Evolutionary conservation across 306 rosid species (phyloP).

Genomic region (Oxytropis ochrocephala): DNA sequence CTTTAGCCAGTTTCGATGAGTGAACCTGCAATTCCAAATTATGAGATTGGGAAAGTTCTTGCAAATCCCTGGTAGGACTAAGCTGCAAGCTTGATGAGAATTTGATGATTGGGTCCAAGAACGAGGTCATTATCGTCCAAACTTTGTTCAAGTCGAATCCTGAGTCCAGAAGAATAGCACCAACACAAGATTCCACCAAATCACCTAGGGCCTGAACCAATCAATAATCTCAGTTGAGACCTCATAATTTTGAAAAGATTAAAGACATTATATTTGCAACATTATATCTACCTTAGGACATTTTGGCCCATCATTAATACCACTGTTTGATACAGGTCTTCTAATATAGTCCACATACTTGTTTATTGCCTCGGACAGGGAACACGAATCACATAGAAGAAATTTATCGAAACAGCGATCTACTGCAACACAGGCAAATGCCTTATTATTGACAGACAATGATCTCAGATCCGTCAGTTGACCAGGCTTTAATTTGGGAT

Average conservation of each 20-base stretch:
- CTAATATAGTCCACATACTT: constrained; percentile 43
- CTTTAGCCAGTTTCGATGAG: constrained; percentile 23
- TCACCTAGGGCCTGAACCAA: constrained; percentile 81
- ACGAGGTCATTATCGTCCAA: constrained; percentile 71
- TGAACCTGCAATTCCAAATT: constrained; percentile 29
- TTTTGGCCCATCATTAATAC: constrained; percentile 46
- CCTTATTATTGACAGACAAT: constrained; percentile 64
- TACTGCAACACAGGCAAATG: constrained; percentile 82
- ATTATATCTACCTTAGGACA: constrained; percentile 68
- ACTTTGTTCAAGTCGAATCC: constrained; percentile 65
- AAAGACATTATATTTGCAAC: constrained; percentile 4
- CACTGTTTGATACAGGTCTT: constrained; percentile 19
- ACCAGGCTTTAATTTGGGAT: constrained; percentile 90
- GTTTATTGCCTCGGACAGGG: constrained; percentile 50
- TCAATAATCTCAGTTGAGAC: constrained; percentile 7
- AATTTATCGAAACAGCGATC: constrained; percentile 53
- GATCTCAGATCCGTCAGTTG: constrained; percentile 95
- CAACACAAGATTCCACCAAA: constrained; percentile 82
- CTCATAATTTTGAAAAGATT: constrained; percentile 19
- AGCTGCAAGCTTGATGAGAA: constrained; percentile 68
- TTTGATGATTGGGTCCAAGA: constrained; percentile 69
- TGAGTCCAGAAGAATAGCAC: constrained; percentile 88
- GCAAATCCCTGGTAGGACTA: constrained; percentile 74
- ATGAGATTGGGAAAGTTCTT: constrained; percentile 66
- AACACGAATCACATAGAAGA: constrained; percentile 58